phyloP scores from a whole-genome alignment of 1,139 yeast species.

The Oligophagozyma castellii region DNA sequence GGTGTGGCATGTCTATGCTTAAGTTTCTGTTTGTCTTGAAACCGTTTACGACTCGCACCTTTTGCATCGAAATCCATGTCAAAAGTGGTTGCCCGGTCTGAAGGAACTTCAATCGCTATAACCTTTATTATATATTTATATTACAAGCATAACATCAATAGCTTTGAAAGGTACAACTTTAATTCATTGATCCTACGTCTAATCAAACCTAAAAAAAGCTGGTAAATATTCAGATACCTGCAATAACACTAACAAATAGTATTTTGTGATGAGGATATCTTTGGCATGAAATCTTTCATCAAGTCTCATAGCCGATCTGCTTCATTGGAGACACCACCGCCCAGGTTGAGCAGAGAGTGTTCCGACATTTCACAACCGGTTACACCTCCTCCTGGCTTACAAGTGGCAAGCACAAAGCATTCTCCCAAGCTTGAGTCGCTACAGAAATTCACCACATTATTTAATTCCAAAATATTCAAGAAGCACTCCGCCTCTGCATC shows the following conservation, averaged over 20 bases:
- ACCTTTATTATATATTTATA: too few species aligned
- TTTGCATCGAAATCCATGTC: too few species aligned
- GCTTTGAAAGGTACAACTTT: too few species aligned
- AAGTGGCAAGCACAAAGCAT: slow-evolving; percentile 5
- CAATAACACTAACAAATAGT: too few species aligned
- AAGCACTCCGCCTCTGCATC: slow-evolving; percentile 11
- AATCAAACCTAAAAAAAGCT: too few species aligned
- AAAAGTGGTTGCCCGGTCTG: too few species aligned
- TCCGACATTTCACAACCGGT: slow-evolving; percentile 9
- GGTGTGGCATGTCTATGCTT: slow-evolving; percentile 23
- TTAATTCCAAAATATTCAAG: slow-evolving; percentile 17
- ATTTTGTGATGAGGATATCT: too few species aligned
- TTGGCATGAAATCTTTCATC: slow-evolving; percentile 28
- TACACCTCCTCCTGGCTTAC: slow-evolving; percentile 8
- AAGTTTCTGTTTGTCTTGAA: slow-evolving; percentile 22
- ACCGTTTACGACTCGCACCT: slow-evolving; percentile 21
- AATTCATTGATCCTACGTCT: too few species aligned
- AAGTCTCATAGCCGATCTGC: slow-evolving; percentile 26
- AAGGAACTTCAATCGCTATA: too few species aligned
- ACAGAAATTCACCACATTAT: slow-evolving; percentile 17
- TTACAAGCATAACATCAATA: too few species aligned
- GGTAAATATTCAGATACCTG: too few species aligned
- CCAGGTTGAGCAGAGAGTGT: slow-evolving; percentile 7
- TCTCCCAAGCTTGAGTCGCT: slow-evolving; percentile 22
- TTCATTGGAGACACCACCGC: slow-evolving; percentile 19